These are phyloP conservation scores for Colletotrichum sidae DNA, from an alignment of 2,329 filamentous ascomycete genomes.

Conservation along the genomic window DNA sequence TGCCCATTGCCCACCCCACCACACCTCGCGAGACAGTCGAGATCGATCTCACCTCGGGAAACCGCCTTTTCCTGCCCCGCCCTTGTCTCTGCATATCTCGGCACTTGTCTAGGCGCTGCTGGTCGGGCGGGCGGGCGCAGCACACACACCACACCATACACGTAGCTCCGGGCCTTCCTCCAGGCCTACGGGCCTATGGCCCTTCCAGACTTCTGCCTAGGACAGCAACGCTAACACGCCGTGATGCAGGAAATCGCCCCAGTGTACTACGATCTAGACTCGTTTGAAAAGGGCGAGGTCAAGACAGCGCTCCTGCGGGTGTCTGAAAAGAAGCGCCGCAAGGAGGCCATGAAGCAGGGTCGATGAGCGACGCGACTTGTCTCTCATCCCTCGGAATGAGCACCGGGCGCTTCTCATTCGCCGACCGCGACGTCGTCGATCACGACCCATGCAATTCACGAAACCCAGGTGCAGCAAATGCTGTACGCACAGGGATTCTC, in stretches of 20 bases:
- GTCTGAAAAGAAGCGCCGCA: slow-evolving; percentile 70
- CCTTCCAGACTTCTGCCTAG: background rate
- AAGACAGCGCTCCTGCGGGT: slow-evolving; percentile 73
- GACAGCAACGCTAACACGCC: slow-evolving; percentile 5
- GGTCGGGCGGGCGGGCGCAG: too few relatives aligned
- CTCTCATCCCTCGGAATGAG: background rate
- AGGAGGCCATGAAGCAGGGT: slow-evolving; percentile 66
- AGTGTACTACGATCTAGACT: slow-evolving; percentile 87
- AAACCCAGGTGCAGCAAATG: too few relatives aligned
- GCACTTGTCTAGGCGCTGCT: slow-evolving; percentile 15
- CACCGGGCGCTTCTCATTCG: too few relatives aligned
- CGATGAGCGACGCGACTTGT: slow-evolving; percentile 44
- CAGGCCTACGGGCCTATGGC: too few relatives aligned
- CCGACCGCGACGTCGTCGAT: too few relatives aligned
- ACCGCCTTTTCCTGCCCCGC: background rate
- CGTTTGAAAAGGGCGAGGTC: slow-evolving; percentile 88
- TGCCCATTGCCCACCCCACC: background rate
- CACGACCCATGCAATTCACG: too few relatives aligned
- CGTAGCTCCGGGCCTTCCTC: background rate
- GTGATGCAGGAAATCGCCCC: slow-evolving; percentile 84
- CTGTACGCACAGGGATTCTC: too few relatives aligned
- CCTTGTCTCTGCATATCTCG: slow-evolving; percentile 10
- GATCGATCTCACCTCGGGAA: slow-evolving; percentile 3
- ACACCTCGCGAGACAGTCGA: background rate
- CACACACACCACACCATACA: background rate